A percentile compares a stretch with the other conserved stretches of the same genome.
Evolutionary conservation across 2,329 filamentous ascomycete genomes (phyloP).

Genomic region (Paracoccidioides lutzii): DNA sequence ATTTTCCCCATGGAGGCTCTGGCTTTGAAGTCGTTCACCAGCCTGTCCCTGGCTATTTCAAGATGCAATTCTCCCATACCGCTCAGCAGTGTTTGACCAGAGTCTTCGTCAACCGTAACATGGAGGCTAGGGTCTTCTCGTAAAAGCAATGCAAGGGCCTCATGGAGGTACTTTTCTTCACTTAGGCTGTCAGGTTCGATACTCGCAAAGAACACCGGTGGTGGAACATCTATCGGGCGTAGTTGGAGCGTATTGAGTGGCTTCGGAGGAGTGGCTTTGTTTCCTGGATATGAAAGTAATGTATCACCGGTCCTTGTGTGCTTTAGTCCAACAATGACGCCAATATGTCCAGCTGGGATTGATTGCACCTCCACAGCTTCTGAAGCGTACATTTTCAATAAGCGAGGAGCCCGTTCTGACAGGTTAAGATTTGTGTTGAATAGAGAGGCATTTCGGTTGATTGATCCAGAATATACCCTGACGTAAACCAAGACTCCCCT

Average conservation of each 20-base stretch:
- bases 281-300: conserved; percentile 57
- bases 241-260: conserved; percentile 65
- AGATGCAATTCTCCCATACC: conserved; percentile 96
- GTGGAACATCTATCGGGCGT: conserved; percentile 75
- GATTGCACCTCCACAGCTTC: conserved; percentile 73
- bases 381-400: conserved; percentile 80
- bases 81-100: conserved; percentile 81
- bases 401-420: conserved; percentile 66
- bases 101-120: conserved; percentile 73
- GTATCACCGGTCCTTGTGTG: conserved; percentile 90
- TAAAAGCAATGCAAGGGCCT: conserved; percentile 62
- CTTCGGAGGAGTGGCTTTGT: conserved; percentile 52
- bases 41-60: conserved; percentile 77
- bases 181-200: conserved; percentile 68
- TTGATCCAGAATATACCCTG: conserved; percentile 72
- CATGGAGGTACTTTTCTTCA: conserved; percentile 67
- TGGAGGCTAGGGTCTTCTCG: conserved; percentile 88
- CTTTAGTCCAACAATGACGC: conserved; percentile 82
- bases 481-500: conserved; percentile 85
- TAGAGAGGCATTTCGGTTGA: conserved; percentile 60
- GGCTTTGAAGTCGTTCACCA: conserved; percentile 78
- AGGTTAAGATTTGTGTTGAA: conserved; percentile 77
- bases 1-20: conserved; percentile 79
- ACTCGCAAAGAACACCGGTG: conserved; percentile 92
- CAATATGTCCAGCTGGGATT: conserved; percentile 79